Conservation (phyloP, 2,329 filamentous ascomycete genomes). For the Clonostachys sp. region DNA sequence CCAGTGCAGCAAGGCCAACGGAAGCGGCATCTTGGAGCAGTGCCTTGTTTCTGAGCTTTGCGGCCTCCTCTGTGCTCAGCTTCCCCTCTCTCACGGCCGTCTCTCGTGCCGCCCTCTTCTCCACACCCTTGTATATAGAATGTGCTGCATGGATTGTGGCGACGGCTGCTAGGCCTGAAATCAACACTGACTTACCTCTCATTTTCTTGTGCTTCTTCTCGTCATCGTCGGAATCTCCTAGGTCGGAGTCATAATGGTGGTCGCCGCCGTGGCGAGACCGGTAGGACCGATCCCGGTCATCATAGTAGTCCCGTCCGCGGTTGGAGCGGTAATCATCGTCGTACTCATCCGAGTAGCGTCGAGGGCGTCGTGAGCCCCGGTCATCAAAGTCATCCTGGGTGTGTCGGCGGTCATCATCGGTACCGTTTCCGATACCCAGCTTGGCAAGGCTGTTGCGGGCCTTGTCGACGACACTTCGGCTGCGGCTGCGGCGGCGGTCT, state of each 20-base stretch:
- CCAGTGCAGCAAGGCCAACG: constrained; percentile 51
- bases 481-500: constrained; percentile 46
- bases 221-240: constrained; percentile 55
- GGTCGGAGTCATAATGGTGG: constrained; percentile 47
- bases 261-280: constrained; percentile 34
- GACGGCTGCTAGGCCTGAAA: constrained; percentile 50
- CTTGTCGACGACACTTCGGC: constrained; percentile 61
- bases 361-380: constrained; percentile 26
- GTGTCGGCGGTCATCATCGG: constrained; percentile 32
- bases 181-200: constrained; percentile 58
- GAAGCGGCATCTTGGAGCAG: constrained; percentile 55
- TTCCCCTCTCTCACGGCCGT: constrained; percentile 49
- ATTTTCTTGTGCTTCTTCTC: constrained; percentile 49
- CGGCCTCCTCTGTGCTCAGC: constrained; percentile 45
- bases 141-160: constrained; percentile 58
- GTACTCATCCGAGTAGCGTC: constrained; percentile 35
- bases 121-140: constrained; percentile 54
- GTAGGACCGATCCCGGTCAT: constrained; percentile 32
- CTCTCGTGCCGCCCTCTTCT: constrained; percentile 47
- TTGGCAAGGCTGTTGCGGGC: constrained; percentile 58
- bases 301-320: constrained; percentile 36
- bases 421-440: constrained; percentile 51
- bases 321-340: constrained; percentile 38
- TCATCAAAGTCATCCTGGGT: constrained; percentile 40
- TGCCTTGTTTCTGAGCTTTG: constrained; percentile 52